A percentile compares a stretch with the other conserved stretches of the same genome.
These are phyloP conservation scores for Acidiella bohemica DNA, from an alignment of 495 filamentous ascomycete species.

Conservation along the genomic window DNA sequence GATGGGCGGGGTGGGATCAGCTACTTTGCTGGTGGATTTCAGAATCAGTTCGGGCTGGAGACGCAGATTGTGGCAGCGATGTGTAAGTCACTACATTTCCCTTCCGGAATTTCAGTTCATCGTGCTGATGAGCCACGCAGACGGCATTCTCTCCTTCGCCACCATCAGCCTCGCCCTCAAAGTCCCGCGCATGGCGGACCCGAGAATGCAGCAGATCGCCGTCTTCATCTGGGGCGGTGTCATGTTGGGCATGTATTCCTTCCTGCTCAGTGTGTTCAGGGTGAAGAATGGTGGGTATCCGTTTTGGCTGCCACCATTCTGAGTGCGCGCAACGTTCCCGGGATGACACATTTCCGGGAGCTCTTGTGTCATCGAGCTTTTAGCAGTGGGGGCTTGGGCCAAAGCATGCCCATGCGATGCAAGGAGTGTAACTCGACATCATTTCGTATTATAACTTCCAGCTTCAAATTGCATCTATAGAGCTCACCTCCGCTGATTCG, in stretches of 20 bases:
- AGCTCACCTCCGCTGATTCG: too few relatives aligned
- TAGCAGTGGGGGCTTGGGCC: too few relatives aligned
- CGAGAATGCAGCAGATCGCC: constrained; percentile 63
- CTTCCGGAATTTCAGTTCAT: not conserved
- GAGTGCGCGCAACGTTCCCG: too few relatives aligned
- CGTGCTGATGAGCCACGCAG: constrained; percentile 33
- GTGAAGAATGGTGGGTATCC: constrained; percentile 92
- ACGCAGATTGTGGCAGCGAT: constrained; percentile 92
- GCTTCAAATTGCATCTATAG: too few relatives aligned
- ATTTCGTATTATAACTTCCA: too few relatives aligned
- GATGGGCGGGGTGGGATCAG: constrained; percentile 74
- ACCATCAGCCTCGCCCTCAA: constrained; percentile 82
- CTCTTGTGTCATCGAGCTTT: too few relatives aligned
- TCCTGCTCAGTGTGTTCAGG: constrained; percentile 84
- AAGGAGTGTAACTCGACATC: too few relatives aligned
- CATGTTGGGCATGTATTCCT: constrained; percentile 76
- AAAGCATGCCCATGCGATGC: too few relatives aligned
- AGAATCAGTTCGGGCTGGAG: constrained; percentile 89
- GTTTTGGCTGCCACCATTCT: constrained; percentile 87
- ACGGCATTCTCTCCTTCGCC: constrained; percentile 83
- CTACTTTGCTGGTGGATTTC: constrained; percentile 90
- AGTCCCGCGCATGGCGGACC: constrained; percentile 72
- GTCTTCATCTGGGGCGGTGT: constrained; percentile 71
- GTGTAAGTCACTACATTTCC: constrained; percentile 51
- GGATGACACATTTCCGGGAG: too few relatives aligned